Conservation (phyloP, 2,329 filamentous ascomycete genomes). For the Cryphonectria naterciae region DNA sequence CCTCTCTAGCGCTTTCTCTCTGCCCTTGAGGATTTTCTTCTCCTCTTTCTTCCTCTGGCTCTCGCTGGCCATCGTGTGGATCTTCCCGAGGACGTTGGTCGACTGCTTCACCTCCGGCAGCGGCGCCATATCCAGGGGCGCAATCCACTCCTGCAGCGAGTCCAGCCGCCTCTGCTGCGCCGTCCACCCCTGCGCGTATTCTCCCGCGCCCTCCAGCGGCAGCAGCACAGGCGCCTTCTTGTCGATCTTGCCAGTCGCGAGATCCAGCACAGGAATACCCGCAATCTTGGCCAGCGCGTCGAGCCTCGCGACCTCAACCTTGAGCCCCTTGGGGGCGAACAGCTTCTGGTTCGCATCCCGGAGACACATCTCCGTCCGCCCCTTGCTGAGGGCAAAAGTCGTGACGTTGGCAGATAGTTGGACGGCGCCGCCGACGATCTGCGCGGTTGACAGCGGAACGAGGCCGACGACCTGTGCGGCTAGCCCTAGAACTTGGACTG, state of each 20-base stretch:
- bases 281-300: slow-evolving; percentile 31
- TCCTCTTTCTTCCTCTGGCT: slow-evolving; percentile 19
- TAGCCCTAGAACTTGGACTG: slow-evolving; percentile 30
- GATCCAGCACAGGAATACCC: slow-evolving; percentile 30
- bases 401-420: slow-evolving; percentile 15
- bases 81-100: slow-evolving; percentile 3
- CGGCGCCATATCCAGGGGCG: slow-evolving; percentile 28
- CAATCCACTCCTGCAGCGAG: slow-evolving; percentile 28
- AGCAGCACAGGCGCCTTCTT: slow-evolving; percentile 25
- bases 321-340: slow-evolving; percentile 27
- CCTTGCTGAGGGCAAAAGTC: slow-evolving; percentile 29
- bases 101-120: slow-evolving; percentile 11
- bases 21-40: slow-evolving; percentile 16
- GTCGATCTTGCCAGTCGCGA: slow-evolving; percentile 24
- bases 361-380: slow-evolving; percentile 30
- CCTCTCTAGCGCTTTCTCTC: slow-evolving; percentile 4
- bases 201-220: slow-evolving; percentile 23
- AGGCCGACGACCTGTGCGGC: slow-evolving; percentile 29
- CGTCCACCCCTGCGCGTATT: slow-evolving; percentile 5
- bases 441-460: slow-evolving; percentile 31
- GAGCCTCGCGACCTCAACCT: slow-evolving; percentile 30
- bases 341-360: slow-evolving; percentile 27
- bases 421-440: slow-evolving; percentile 23
- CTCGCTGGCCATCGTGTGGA: slow-evolving; percentile 17
- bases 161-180: slow-evolving; percentile 30